Evolutionary conservation across 2,329 filamentous ascomycete species (phyloP), one percentile per base, ranked within the genome.

Genomic region (Trichoderma endophyticum): DNA sequence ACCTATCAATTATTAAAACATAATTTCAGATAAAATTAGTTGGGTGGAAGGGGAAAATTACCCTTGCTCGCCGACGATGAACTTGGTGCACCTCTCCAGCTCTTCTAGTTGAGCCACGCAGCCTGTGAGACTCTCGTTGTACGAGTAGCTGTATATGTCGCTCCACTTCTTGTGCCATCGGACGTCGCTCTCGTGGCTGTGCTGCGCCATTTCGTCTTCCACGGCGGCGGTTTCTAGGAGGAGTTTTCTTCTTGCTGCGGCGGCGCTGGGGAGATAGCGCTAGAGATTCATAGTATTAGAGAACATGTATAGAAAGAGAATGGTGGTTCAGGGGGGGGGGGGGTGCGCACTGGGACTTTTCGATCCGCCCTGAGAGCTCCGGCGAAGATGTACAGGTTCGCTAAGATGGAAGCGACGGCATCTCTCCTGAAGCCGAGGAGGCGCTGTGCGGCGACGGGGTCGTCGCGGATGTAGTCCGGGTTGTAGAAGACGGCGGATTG

Each of bases 401-500:
- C 87, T 5, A 90, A 78, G 24, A 90, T 85, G 2, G 86, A 82
- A 5, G 88, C 88, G 3, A 89, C 87, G 11, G 88, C 86, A 75
- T 90, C 88, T 57, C 88, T 82, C 12, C 88, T 83, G 72, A 84
- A 85, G 6, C 82, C 80, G 9, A 89, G 81, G 4, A 90, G 81
- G 24, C 82, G 82, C 71, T 84, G 83, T 1, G 84, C 83, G 12
- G 84, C 85, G n/a, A 84, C 80, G 11, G 85, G 81, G 73, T 86
- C 84, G 72, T 86, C 85, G 63, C 85, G 81, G 68, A 87, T 82
- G 73, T 85, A 86, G 39, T 83, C 83, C 1, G 87, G 85, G 71
- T 88, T 85, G 76, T 89, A 89, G 75, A 88, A 88, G 18, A 89
- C 78, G 2, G 86, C 86, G 3, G 87, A 86, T 75, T 90, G 87